Evolutionary conservation across 176 grass and related monocot species (phyloP), one percentile per base, ranked within the genome.

Genomic region (Lolium perenne): DNA sequence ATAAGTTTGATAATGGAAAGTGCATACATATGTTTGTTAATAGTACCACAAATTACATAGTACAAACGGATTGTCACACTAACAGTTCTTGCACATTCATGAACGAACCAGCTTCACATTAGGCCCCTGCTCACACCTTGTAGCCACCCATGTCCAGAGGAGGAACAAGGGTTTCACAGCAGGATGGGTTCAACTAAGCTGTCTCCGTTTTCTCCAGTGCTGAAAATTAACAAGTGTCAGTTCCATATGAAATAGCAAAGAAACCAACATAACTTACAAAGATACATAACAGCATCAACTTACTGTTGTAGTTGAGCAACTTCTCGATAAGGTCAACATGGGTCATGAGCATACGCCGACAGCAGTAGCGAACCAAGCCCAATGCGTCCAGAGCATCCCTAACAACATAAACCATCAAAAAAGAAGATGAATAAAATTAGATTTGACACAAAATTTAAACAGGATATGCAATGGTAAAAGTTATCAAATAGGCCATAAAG

Each of bases 251-350:
- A 85, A 81, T 25, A 69, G 7, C 14, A 56, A 72, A 25, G 75
- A 48, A 82, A 46, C 72, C 54, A 83, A 9, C 21, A 1, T 49
- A 86, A 60, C 55, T 62, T 32, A 40, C 26, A 80, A 80, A 73
- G 47, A 50, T 48, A 40, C 26, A 80, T 43, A 76, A 25, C 16
- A 86, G 7, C 40, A 48, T 56, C 25, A 71, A 77, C 89, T 92
- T 94, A 98, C 95, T 94, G 78, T 95, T 98, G 87, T 98, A 98
- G 83, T 95, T 98, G 29, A 98, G 93, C 79, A 98, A 83, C 84
- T 98, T 98, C 68, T 98, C 93, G 0, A 95, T 98, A 74, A 95
- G 95, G 68, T 98, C 95, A 78, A 98, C 95, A 95, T 98, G 95
- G 59, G 95, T 98, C 95, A 98, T 98, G 23, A 98, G 93, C 95